Evolutionary conservation across 2,329 filamentous ascomycete genomes (phyloP), one percentile per base, ranked within the genome.

Genomic region (Nemania serpens): DNA sequence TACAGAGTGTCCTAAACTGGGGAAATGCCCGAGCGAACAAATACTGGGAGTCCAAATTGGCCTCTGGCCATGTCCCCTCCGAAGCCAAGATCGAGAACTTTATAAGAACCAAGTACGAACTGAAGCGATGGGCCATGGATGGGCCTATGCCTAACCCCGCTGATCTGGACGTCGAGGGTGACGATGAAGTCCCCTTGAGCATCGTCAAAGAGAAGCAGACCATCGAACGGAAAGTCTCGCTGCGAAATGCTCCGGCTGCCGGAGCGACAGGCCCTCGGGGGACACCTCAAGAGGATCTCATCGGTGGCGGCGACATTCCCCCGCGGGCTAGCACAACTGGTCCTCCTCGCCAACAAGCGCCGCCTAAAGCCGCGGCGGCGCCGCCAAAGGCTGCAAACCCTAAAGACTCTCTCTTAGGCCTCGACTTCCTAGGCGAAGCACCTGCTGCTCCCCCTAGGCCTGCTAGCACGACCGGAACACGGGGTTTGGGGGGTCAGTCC

Each of bases 31-130:
- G 93, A 76, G 95, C 95, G 58, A 99, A 99, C 81, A 98, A 96
- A 82, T 97, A 98, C 76, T 99, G 94, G 94, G 96, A 99, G 78
- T 87, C 91, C 64, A 99, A 98, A 79, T 80, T 99, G 72, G 93
- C 94, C 2, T 80, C 89, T 13, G 93, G 93, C 61, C 95, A 99
- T 77, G 87, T 94, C 48, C 95, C 95, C 1, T 97, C 94, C 20
- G 96, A 99, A 80, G 86, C 91, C 68, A 99, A 99, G 84, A 98
- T 99, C 70, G 95, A 99, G 84, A 99, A 98, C 82, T 99, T 99
- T 74, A 98, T 99, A 71, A 88, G 95, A 68, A 99, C 96, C 58
- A 99, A 99, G 78, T 99, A 99, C 77, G 95, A 99, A 76, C 90
- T 95, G 55, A 98, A 97, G 85, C 85, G 96, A 79, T 99, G 95